Evolutionary conservation across 2,329 filamentous ascomycete genomes (phyloP).

Genomic region (Aureobasidium melanogenum): DNA sequence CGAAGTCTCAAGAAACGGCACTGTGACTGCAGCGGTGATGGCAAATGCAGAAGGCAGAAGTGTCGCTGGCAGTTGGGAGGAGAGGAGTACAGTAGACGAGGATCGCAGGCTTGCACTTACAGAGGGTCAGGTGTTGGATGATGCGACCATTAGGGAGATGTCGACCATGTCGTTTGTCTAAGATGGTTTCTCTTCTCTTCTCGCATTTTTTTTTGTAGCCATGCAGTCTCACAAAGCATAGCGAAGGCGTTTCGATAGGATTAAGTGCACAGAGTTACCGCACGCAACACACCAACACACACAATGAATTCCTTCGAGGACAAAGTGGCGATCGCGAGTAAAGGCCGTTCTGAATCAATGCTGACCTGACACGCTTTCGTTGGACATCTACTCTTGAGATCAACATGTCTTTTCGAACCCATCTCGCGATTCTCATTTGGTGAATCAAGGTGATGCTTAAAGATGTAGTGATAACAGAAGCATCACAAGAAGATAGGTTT

Average conservation of each 20-base stretch:
- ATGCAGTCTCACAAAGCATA: not conserved
- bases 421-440: too few relatives aligned
- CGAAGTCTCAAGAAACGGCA: not conserved
- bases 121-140: conserved; percentile 12
- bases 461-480: not conserved
- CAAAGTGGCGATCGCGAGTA: too few relatives aligned
- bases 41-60: not conserved
- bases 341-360: not conserved
- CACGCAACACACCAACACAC: not conserved
- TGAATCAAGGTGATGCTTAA: too few relatives aligned
- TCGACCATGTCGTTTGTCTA: conserved; percentile 11
- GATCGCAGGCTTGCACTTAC: not conserved
- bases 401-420: too few relatives aligned
- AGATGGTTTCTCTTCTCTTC: not conserved
- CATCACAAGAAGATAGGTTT: not conserved
- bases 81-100: conserved; percentile 1
- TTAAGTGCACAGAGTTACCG: not conserved
- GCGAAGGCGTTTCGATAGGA: not conserved
- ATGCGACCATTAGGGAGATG: conserved; percentile 14
- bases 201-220: not conserved
- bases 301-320: not conserved
- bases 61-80: not conserved
- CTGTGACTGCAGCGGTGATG: not conserved
- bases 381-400: not conserved
- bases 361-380: not conserved